Base-by-base conservation (phyloP, 257 asterid species). In the Mitragyna speciosa region DNA sequence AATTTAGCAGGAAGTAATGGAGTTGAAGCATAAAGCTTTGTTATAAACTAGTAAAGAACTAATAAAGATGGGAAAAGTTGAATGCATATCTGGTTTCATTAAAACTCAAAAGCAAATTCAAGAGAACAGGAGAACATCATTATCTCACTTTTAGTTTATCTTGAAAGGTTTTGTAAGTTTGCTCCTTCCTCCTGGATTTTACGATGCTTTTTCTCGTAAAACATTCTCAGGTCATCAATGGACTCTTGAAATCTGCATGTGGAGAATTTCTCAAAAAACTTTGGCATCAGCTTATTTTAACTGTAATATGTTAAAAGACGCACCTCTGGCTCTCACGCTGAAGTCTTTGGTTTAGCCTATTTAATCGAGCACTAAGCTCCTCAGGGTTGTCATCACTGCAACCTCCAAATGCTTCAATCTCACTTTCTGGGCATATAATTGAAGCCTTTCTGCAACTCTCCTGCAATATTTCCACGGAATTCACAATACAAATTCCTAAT, bases 271-370 rank as follows among this genome's bases (percentile, higher is more conserved):
- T 36, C n/a, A 58, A 17, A 39, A 39, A 75, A 58, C 5, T 56
- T 33, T 22, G 19, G 16, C 28, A 39, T 58, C 54, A 56, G 70
- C 63, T 31, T 51, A 58, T 43, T 22, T 39, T 14, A 66, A 19
- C 24, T 30, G 54, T 73, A 54, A 76, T 61, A 47, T 39, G 31
- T 56, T 56, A 36, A 58, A 75, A 78, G 73, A 73, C 61, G 75
- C 82, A 91, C 97, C 95, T 92, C 85, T 82, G 95, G 86, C 91
- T 90, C 90, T 95, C 97, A 39, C 88, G 96, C 83, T 86, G 80
- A 70, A 89, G 94, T 82, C 91, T 91, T 69, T 86, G 92, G 36
- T 77, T 85, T 87, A 88, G 86, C 85, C 90, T 88, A 74, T 61
- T 81, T 75, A 93, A 85, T 85, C 88, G 86, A 77, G 91, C 86